These are phyloP conservation scores for Ophiostoma himal-ulmi DNA, from an alignment of 2,329 filamentous ascomycete genomes.

Conservation along the genomic window DNA sequence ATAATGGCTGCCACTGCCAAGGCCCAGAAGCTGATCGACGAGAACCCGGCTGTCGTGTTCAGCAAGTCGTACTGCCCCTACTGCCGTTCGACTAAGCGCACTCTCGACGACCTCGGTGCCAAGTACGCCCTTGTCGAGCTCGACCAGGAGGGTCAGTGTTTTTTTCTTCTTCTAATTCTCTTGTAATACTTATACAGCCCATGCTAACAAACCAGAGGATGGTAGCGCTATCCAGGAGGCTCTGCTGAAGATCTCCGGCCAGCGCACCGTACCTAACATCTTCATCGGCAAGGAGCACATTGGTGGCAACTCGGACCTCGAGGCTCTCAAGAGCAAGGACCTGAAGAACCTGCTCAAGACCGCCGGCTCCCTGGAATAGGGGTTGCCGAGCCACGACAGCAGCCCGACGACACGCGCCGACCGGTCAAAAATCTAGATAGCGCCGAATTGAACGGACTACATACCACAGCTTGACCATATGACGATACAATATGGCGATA, in stretches of 20 bases:
- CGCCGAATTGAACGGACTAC: background rate
- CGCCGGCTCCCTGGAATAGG: conserved; percentile 35
- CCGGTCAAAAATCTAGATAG: conserved; percentile 13
- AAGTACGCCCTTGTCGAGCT: conserved; percentile 68
- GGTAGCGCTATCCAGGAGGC: conserved; percentile 77
- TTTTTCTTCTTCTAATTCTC: background rate
- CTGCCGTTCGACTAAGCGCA: conserved; percentile 72
- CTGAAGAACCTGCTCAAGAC: conserved; percentile 45
- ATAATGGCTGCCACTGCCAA: conserved; percentile 83
- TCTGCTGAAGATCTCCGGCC: conserved; percentile 70
- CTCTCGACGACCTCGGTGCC: conserved; percentile 63
- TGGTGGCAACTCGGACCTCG: conserved; percentile 88
- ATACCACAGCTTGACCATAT: background rate
- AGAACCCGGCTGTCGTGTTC: conserved; percentile 89
- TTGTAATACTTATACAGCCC: background rate
- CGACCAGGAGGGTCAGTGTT: conserved; percentile 68
- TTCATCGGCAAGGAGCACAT: conserved; percentile 90
- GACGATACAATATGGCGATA: background rate
- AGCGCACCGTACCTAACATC: conserved; percentile 91
- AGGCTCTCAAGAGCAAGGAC: conserved; percentile 55
- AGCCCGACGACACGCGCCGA: background rate
- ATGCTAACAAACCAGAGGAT: conserved; percentile 55
- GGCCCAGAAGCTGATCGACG: conserved; percentile 78
- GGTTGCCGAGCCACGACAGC: background rate
- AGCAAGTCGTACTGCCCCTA: conserved; percentile 96